phyloP scores from a whole-genome alignment of 306 rosid genomes.

The Adenanthera pavonina region DNA sequence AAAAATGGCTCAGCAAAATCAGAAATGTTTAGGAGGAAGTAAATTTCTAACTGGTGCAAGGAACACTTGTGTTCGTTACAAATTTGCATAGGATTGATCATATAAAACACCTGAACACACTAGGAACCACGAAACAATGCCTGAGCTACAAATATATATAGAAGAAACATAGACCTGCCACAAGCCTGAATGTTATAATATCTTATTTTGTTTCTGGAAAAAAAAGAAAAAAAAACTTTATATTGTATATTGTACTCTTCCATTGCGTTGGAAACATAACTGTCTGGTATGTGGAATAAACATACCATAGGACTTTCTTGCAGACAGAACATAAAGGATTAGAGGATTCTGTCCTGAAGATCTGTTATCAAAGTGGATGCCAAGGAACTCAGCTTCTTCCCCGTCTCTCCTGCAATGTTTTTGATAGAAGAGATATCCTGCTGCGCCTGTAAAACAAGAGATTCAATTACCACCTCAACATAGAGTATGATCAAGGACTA shows the following conservation, averaged over 20 bases:
- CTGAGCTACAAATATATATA: slow-evolving; percentile 33
- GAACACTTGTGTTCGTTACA: slow-evolving; percentile 25
- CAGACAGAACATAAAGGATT: slow-evolving; percentile 50
- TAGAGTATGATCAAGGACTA: not conserved
- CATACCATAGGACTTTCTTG: slow-evolving; percentile 8
- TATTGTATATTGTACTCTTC: slow-evolving; percentile 36
- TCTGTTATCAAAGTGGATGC: slow-evolving; percentile 86
- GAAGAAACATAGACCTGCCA: slow-evolving; percentile 41
- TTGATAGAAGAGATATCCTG: slow-evolving; percentile 85
- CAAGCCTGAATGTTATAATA: slow-evolving; percentile 31
- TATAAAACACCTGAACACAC: slow-evolving; percentile 14
- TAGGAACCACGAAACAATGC: slow-evolving; percentile 20
- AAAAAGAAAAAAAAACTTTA: slow-evolving; percentile 35
- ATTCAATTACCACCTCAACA: not conserved
- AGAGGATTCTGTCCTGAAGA: slow-evolving; percentile 87
- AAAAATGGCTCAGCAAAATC: not conserved
- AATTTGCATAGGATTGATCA: not conserved
- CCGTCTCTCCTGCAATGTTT: slow-evolving; percentile 91
- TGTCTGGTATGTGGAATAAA: slow-evolving; percentile 39
- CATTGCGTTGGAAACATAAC: slow-evolving; percentile 48
- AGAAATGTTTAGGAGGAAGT: not conserved
- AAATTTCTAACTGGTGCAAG: slow-evolving; percentile 5
- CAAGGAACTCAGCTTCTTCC: slow-evolving; percentile 84
- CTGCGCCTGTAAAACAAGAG: slow-evolving; percentile 64
- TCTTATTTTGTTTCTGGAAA: slow-evolving; percentile 34